Conservation (phyloP, 495 filamentous ascomycete genomes). For the Aspergillus egyptiacus region DNA sequence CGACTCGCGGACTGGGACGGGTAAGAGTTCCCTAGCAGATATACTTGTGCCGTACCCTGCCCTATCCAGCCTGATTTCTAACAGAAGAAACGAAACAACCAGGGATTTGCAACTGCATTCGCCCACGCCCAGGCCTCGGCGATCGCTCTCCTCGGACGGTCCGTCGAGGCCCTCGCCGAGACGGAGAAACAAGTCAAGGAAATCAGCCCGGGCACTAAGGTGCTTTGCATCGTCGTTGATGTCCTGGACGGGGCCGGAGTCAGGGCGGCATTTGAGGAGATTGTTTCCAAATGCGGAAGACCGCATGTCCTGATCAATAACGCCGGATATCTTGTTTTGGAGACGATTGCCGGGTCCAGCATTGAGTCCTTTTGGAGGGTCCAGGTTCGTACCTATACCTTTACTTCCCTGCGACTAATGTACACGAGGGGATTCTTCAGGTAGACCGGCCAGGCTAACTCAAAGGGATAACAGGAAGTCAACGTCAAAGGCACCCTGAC, state of each 20-base stretch:
- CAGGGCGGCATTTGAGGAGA: constrained; percentile 27
- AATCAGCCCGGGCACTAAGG: constrained; percentile 21
- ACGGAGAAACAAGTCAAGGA: constrained; percentile 18
- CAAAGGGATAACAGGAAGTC: constrained; percentile 37
- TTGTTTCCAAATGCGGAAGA: constrained; percentile 31
- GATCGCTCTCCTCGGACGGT: constrained; percentile 26
- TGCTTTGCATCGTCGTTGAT: constrained; percentile 24
- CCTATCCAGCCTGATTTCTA: no score
- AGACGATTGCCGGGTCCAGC: constrained; percentile 19
- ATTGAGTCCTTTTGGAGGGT: constrained; percentile 30
- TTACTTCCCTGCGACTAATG: no score
- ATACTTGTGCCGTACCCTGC: no score
- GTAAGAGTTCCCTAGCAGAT: no score
- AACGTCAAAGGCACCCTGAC: constrained; percentile 41
- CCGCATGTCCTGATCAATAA: constrained; percentile 44
- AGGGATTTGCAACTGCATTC: neutral
- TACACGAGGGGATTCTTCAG: no score
- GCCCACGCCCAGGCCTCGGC: constrained; percentile 1
- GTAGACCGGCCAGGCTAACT: no score
- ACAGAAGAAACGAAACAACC: no score
- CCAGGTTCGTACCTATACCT: constrained; percentile 5
- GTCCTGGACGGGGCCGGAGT: constrained; percentile 28
- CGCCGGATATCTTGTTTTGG: constrained; percentile 28
- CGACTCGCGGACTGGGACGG: constrained; percentile 27
- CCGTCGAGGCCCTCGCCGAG: constrained; percentile 7